Base-by-base conservation (phyloP, 1,284 basidiomycete genomes). In the Cutaneotrichosporon dermatis region DNA sequence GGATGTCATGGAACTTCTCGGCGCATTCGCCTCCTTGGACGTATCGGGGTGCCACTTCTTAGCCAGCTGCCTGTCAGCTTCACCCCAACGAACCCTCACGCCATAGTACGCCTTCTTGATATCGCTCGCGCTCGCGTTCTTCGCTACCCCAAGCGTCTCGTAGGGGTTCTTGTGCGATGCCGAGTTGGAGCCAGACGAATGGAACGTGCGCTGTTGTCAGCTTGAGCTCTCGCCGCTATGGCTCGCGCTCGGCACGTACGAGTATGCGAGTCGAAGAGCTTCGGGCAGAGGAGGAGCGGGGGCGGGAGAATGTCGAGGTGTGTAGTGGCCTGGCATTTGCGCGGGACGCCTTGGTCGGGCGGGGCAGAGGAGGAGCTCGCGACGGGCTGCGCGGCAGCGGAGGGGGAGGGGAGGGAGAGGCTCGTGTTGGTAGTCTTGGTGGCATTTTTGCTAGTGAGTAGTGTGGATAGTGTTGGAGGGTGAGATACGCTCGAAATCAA, bases 1-100 rank as follows among this genome's bases (percentile, higher is more conserved):
- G 96, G 60, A 99, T 97, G 77, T 99, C 94, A 37, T 95, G 85
- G 77, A 99, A 99, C 74, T 90, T 90, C 64, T 92, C 90, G 70
- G 92, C 0, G 95, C 92, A 51, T 83, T 83, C 69, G 90, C 88
- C 75, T 97, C 93, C 61, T 93, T 90, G 79, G 93, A 97, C 16
- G 93, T 93, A 73, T 99, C 96, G 0, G 96, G 96, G 79, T 99
- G 96, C 74, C 88, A 97, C 82, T 98, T 96, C 63, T 96, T 90
- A 36, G 96, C 96, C 65, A 99, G 88, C 90, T 97, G 70, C 50
- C 25, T 58, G 42, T 57, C 13, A 63, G 57, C 37, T 12, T 8
- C 9, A 3, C 7, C 2, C 12, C 5, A 11, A 8, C n/a, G 4
- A 6, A 11, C 41, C 75, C 87, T 71, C 74, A 94, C 94, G 69